Conservation (phyloP, 306 rosid genomes). For the Argentina anserina region DNA sequence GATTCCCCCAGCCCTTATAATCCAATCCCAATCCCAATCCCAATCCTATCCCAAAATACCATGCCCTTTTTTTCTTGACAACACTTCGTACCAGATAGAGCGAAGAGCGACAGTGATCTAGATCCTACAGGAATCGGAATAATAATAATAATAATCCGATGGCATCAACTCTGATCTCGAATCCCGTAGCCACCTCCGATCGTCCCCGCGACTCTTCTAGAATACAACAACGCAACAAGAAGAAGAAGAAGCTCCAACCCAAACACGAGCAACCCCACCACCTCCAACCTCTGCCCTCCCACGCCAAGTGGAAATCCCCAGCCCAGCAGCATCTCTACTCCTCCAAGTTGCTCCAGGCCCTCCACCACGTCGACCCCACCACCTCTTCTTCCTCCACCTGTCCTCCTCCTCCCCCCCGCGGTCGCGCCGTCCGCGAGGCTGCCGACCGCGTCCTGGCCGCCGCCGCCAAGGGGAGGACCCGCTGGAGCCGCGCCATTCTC, state of each 20-base stretch:
- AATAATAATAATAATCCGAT: too few relatives aligned
- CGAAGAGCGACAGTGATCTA: too few relatives aligned
- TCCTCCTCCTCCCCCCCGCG: constrained; percentile 33
- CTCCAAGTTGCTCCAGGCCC: constrained; percentile 64
- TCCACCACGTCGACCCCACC: constrained; percentile 35
- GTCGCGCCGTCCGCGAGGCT: constrained; percentile 70
- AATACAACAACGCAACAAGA: constrained; percentile 36
- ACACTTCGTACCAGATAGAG: too few relatives aligned
- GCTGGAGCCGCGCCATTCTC: constrained; percentile 94
- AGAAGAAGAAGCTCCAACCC: constrained; percentile 37
- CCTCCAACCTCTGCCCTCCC: not conserved
- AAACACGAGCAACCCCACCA: not conserved
- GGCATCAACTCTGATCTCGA: constrained; percentile 56
- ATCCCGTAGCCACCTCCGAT: constrained; percentile 44
- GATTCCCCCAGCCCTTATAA: not conserved
- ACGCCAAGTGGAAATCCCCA: constrained; percentile 65
- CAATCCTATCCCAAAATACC: not conserved
- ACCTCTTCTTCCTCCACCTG: not conserved
- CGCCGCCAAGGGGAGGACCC: constrained; percentile 74
- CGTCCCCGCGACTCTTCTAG: constrained; percentile 44
- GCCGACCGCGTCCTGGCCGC: constrained; percentile 79
- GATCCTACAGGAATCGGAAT: not conserved
- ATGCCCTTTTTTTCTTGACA: not conserved
- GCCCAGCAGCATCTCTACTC: constrained; percentile 75
- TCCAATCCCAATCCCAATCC: not conserved